Conservation (phyloP, 2,329 filamentous ascomycete genomes). For the Alternaria gansuensis region DNA sequence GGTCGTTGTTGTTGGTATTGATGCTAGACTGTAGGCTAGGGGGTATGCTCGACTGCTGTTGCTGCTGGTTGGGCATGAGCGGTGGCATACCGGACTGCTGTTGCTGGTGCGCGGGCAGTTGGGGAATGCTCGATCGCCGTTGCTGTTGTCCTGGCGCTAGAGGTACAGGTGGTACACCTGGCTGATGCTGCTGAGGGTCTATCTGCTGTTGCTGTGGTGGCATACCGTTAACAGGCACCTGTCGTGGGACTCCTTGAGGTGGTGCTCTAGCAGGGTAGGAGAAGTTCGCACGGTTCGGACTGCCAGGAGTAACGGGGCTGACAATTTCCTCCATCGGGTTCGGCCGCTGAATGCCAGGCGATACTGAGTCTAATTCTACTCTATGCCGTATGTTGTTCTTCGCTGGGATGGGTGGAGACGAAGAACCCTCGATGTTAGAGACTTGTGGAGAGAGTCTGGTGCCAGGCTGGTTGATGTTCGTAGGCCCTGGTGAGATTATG, state of each 20-base stretch:
- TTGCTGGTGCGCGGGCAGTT: slow-evolving; percentile 17
- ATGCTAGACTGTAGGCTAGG: slow-evolving; percentile 13
- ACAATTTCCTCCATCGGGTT: slow-evolving; percentile 43
- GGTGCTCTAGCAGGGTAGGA: slow-evolving; percentile 48
- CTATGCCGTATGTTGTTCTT: slow-evolving; percentile 50
- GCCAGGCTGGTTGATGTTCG: slow-evolving; percentile 12
- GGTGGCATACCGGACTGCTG: slow-evolving; percentile 28
- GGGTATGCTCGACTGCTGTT: slow-evolving; percentile 7
- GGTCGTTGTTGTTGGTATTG: slow-evolving; percentile 22
- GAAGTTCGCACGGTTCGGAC: slow-evolving; percentile 46
- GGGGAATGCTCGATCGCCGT: slow-evolving; percentile 9
- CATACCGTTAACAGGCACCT: slow-evolving; percentile 28
- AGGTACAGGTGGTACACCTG: slow-evolving; percentile 11
- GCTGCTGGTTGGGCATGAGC: slow-evolving; percentile 14
- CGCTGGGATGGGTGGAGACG: slow-evolving; percentile 47
- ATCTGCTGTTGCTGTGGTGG: slow-evolving; percentile 11
- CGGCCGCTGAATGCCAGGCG: slow-evolving; percentile 45
- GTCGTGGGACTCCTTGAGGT: slow-evolving; percentile 45
- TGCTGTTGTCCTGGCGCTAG: slow-evolving; percentile 10
- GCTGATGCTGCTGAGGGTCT: slow-evolving; percentile 19
- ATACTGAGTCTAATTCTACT: slow-evolving; percentile 48
- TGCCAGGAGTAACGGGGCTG: slow-evolving; percentile 40
- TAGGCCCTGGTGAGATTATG: slow-evolving; percentile 17
- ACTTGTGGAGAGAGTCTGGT: slow-evolving; percentile 18
- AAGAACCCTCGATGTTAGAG: slow-evolving; percentile 21